Evolutionary conservation across 2,329 filamentous ascomycete genomes (phyloP), one percentile per base, ranked within the genome.

Genomic region (Penicillium sp.): DNA sequence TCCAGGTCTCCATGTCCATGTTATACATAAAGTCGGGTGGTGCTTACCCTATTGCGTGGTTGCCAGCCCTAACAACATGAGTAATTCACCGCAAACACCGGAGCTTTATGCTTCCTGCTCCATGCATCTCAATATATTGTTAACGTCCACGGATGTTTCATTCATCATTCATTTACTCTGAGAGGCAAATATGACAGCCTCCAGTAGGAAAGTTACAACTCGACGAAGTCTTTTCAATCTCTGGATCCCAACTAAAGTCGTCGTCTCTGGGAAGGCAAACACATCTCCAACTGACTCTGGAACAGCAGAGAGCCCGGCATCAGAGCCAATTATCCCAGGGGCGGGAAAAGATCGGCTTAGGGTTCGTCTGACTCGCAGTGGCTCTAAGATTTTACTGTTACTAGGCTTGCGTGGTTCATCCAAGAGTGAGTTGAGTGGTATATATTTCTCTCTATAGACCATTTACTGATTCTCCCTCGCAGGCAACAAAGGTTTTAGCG

Each of bases 331-430:
- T 44, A 48, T 53, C 50, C 55, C 59, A 14, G 49, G 44, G 10
- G 50, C 47, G 16, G 53, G 58, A 25, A 69, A 58, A 44, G 65
- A 67, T 44, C 66, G 65, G 28, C 62, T 75, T 9, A 69, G 64
- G 37, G 53, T 57, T 25, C 67, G 69, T 30, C 51, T 76, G n/a
- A 69, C 65, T 19, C 65, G 67, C 42, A 73, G 70, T 53, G 68
- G 73, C 36, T 74, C 73, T 11, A 74, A 67, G 43, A 50, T 77
- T 25, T 49, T 77, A 42, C 71, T 70, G 2, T 66, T 75, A 50
- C 56, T 77, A 28, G 69, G 69, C 11, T 49, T 73, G 30, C 65
- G 69, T 25, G 62, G 42, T 31, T 67, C 66, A 16, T 65, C 60
- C 4, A 66, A 62, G 17, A 61, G 72, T 73, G 56, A 19, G 63